phyloP scores from a whole-genome alignment of 1,139 yeast species.

The Blastobotrys buckinghamii region DNA sequence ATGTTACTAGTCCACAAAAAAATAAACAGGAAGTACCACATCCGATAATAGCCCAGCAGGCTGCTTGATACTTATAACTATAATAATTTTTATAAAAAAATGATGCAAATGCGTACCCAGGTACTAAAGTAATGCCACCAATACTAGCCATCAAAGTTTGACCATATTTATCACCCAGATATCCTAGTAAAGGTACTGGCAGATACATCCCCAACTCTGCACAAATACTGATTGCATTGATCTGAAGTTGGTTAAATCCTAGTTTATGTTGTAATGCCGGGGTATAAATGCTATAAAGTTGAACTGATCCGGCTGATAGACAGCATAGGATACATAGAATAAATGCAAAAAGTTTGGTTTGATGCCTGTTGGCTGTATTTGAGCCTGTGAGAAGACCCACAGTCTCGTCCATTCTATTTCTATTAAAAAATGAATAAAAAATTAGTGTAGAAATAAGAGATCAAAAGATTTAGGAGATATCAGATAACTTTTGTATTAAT shows the following conservation, averaged over 20 bases:
- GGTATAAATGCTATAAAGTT: conserved; percentile 74
- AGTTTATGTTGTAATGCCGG: conserved; percentile 55
- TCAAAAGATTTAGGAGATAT: too few relatives aligned
- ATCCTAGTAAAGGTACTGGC: conserved; percentile 77
- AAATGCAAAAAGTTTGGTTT: conserved; percentile 15
- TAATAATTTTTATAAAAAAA: conserved; percentile 16
- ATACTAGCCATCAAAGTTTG: conserved; percentile 66
- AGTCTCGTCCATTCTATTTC: conserved; percentile 1
- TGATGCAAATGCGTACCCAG: conserved; percentile 60
- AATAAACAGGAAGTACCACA: conserved; percentile 76
- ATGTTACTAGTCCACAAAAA: conserved; percentile 70
- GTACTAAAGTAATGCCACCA: conserved; percentile 60
- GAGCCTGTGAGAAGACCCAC: conserved; percentile 7
- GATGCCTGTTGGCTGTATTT: not conserved
- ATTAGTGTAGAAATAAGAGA: too few relatives aligned
- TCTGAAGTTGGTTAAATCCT: conserved; percentile 60
- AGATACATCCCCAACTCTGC: conserved; percentile 81
- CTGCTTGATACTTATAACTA: conserved; percentile 16
- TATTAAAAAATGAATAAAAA: too few relatives aligned
- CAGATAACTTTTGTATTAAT: too few relatives aligned
- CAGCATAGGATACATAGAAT: conserved; percentile 31
- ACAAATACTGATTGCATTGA: conserved; percentile 70
- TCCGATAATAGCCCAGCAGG: conserved; percentile 56
- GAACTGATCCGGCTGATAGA: conserved; percentile 73
- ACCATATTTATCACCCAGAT: conserved; percentile 78